These are phyloP conservation scores for Babesia caballi DNA, from an alignment of 169 alveolate species.

Conservation along the genomic window DNA sequence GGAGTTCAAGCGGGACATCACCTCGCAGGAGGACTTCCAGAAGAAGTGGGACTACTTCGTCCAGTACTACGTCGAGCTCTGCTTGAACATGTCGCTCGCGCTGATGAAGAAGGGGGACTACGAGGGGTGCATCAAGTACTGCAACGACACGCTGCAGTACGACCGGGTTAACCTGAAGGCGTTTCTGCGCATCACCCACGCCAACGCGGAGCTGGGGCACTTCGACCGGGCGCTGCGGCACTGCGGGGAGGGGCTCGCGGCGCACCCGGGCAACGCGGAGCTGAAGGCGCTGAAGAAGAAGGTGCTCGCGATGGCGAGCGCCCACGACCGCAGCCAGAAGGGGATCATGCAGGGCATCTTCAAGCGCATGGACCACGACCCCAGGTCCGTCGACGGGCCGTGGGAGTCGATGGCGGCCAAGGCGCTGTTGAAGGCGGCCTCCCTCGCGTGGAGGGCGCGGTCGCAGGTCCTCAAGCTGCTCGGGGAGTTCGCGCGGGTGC, in stretches of 20 bases:
- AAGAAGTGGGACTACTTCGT: slow-evolving; percentile 31
- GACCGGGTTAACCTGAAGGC: slow-evolving; percentile 57
- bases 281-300: slow-evolving; percentile 5
- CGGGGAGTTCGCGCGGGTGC: neutral
- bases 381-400: slow-evolving; percentile 7
- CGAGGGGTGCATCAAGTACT: slow-evolving; percentile 19
- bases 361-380: slow-evolving; percentile 26
- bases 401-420: neutral
- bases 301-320: neutral
- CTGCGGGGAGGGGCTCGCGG: slow-evolving; percentile 24
- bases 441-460: neutral
- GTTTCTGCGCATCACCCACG: slow-evolving; percentile 38
- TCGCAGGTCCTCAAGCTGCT: neutral
- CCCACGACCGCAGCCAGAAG: slow-evolving; percentile 1
- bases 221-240: slow-evolving; percentile 17
- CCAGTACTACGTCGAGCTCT: slow-evolving; percentile 10
- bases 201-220: slow-evolving; percentile 38
- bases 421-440: neutral
- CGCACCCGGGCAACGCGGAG: slow-evolving; percentile 43
- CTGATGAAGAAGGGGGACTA: slow-evolving; percentile 46
- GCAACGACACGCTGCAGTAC: slow-evolving; percentile 36
- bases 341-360: slow-evolving; percentile 7
- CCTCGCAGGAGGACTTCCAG: slow-evolving; percentile 9
- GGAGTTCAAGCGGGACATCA: slow-evolving; percentile 6
- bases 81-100: slow-evolving; percentile 50